These are phyloP conservation scores for Aspergillus fijiensis DNA, from an alignment of 2,329 filamentous ascomycete species.

Conservation along the genomic window DNA sequence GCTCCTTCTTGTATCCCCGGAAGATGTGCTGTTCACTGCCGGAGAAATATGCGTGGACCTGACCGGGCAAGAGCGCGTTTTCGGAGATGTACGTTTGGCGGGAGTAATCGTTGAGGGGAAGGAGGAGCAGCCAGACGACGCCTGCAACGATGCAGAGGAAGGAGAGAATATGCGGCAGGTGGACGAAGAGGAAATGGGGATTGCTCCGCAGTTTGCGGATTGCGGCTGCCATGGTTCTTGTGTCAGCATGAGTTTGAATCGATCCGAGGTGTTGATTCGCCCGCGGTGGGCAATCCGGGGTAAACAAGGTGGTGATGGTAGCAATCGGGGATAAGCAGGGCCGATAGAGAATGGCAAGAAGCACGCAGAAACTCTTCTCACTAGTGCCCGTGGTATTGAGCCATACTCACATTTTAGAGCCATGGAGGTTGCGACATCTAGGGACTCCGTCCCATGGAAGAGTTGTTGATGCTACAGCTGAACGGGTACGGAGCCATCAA, in stretches of 20 bases:
- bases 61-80: constrained; percentile 90
- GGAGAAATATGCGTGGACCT: constrained; percentile 96
- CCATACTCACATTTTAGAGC: constrained; percentile 41
- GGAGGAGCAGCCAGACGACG: constrained; percentile 81
- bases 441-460: constrained; percentile 20
- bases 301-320: constrained; percentile 5
- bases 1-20: constrained; percentile 81
- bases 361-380: neutral
- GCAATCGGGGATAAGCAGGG: constrained; percentile 6
- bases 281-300: constrained; percentile 17
- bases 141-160: constrained; percentile 81
- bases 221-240: constrained; percentile 31
- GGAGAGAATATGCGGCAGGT: constrained; percentile 84
- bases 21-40: constrained; percentile 96
- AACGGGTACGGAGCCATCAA: neutral
- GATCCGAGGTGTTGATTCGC: constrained; percentile 11
- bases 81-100: constrained; percentile 94
- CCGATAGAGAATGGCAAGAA: neutral
- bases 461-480: constrained; percentile 12
- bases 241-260: constrained; percentile 18
- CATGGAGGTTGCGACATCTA: constrained; percentile 35
- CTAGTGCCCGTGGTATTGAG: neutral
- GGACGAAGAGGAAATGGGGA: constrained; percentile 68
- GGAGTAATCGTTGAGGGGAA: constrained; percentile 88
- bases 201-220: constrained; percentile 67